Conservation (phyloP, 345 rosid species). For the Gossypium arboreum region DNA sequence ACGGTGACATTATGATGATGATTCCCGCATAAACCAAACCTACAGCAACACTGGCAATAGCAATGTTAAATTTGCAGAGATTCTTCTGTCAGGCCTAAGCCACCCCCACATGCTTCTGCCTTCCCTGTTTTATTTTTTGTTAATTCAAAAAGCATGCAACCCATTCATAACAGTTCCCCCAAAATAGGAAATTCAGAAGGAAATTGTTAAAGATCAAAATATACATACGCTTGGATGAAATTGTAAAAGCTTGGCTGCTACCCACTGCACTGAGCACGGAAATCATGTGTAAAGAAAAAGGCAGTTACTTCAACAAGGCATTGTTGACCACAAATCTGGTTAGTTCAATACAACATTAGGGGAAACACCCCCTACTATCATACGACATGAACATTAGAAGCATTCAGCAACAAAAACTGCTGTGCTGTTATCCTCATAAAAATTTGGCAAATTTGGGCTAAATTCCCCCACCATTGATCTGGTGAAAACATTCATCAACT, state of each 20-base stretch:
- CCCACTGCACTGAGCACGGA: not conserved
- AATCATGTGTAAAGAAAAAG: not conserved
- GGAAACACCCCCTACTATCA: not conserved
- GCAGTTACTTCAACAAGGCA: not conserved
- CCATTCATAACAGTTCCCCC: too few species aligned
- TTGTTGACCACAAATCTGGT: not conserved
- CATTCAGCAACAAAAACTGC: slow-evolving; percentile 8
- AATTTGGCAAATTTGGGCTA: slow-evolving; percentile 37
- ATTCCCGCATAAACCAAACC: not conserved
- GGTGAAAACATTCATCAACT: slow-evolving; percentile 9
- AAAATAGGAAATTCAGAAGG: too few species aligned
- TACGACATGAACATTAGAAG: not conserved
- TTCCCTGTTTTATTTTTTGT: not conserved
- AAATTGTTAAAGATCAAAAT: too few species aligned
- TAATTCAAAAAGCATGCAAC: too few species aligned
- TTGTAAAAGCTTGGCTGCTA: too few species aligned
- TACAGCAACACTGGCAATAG: not conserved
- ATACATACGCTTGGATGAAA: too few species aligned
- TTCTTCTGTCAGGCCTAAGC: not conserved
- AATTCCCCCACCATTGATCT: slow-evolving; percentile 12
- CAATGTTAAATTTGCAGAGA: not conserved
- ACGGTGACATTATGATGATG: not conserved
- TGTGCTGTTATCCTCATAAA: not conserved
- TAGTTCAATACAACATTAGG: too few species aligned
- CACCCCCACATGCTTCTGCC: not conserved